These are phyloP conservation scores for Aspergillus biplanus DNA, from an alignment of 495 filamentous ascomycete genomes.

Conservation along the genomic window DNA sequence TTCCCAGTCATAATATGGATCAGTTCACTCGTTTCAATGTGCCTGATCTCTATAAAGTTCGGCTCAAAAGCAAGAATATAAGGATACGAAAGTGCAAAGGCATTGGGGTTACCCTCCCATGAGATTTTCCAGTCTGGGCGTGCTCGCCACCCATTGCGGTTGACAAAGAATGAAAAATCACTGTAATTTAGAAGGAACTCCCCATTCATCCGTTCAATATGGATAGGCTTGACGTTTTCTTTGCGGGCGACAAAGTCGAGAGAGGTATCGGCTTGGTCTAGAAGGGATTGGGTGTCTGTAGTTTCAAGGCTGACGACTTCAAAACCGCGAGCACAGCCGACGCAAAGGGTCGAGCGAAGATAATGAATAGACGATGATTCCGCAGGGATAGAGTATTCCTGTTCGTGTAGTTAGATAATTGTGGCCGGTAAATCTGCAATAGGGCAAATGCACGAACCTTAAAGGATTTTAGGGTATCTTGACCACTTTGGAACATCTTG, in stretches of 20 bases:
- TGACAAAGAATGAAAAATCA: slow-evolving; percentile 98
- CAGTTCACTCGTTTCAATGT: slow-evolving; percentile 86
- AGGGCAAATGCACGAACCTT: slow-evolving; percentile 58
- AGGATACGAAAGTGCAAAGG: slow-evolving; percentile 90
- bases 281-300: slow-evolving; percentile 92
- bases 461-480: slow-evolving; percentile 93
- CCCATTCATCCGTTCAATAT: slow-evolving; percentile 93
- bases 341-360: slow-evolving; percentile 93
- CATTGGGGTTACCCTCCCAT: slow-evolving; percentile 92
- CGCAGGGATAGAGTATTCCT: slow-evolving; percentile 97
- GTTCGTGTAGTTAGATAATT: slow-evolving; percentile 6
- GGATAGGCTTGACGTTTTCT: slow-evolving; percentile 93
- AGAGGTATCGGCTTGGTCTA: slow-evolving; percentile 97
- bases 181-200: slow-evolving; percentile 98
- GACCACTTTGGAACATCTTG: slow-evolving; percentile 91
- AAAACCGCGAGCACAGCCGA: slow-evolving; percentile 92
- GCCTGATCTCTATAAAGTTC: slow-evolving; percentile 96
- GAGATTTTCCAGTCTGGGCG: slow-evolving; percentile 95
- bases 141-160: slow-evolving; percentile 96
- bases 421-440: background rate
- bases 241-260: slow-evolving; percentile 94
- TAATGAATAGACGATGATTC: slow-evolving; percentile 97
- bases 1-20: slow-evolving; percentile 94
- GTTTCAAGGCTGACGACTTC: slow-evolving; percentile 97
- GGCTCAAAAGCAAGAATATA: slow-evolving; percentile 98